A percentile compares a stretch with the other conserved stretches of the same genome.
These are phyloP conservation scores for Ganoderma lucidum DNA, from an alignment of 1,284 basidiomycete species.

Conservation along the genomic window DNA sequence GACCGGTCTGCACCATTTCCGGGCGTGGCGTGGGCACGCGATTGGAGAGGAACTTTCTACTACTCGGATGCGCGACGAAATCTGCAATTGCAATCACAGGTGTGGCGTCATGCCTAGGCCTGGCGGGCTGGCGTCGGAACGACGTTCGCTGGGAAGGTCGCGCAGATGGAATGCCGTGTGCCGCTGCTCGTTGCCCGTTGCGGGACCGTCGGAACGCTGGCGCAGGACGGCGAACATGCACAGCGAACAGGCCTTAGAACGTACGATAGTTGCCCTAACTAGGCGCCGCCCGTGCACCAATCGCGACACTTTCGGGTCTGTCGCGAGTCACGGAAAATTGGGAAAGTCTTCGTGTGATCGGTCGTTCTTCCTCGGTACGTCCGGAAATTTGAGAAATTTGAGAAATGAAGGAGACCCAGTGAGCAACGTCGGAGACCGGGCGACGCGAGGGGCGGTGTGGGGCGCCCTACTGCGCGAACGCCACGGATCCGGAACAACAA, in stretches of 20 bases:
- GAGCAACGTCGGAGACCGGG: neutral
- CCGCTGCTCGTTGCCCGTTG: neutral
- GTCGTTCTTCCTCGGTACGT: neutral
- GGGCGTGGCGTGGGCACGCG: constrained; percentile 4
- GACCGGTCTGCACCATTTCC: constrained; percentile 1
- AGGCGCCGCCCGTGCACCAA: neutral
- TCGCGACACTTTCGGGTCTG: neutral
- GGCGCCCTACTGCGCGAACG: neutral
- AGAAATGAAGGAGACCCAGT: neutral
- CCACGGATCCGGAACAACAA: neutral
- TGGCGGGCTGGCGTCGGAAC: constrained; percentile 3
- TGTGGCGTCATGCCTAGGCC: neutral
- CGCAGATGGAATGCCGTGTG: neutral
- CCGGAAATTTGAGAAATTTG: neutral
- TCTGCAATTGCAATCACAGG: neutral
- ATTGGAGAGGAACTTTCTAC: neutral
- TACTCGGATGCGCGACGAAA: neutral
- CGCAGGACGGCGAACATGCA: neutral
- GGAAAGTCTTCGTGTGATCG: neutral
- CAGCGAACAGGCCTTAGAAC: neutral
- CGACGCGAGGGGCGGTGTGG: neutral
- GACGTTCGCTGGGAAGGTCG: neutral
- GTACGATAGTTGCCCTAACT: neutral
- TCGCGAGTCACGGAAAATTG: neutral
- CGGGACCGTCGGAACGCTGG: neutral